Base-by-base conservation (phyloP, 345 rosid species). In the Salix caprea region DNA sequence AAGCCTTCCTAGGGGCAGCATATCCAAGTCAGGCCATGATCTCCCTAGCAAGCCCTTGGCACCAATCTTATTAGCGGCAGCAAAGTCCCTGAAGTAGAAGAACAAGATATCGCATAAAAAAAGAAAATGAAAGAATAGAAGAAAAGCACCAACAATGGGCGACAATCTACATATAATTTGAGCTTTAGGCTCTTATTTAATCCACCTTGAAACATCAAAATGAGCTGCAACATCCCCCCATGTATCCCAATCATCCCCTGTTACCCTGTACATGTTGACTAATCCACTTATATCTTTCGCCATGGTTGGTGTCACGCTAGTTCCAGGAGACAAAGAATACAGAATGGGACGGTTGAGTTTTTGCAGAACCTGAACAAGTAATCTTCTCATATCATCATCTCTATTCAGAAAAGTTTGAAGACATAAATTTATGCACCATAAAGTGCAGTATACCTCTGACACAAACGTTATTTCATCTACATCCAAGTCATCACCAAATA, bases 211-310 rank as follows among this genome's bases (percentile, higher is more conserved):
- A 82, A 95, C 86, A 78, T 89, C 86, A 77, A 95, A 95, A 89
- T 95, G 99, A 71, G 92, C 36, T 34, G 81, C 86, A 10, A 93
- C 91, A 60, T 95, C 99, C 74, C 78, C 82, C 99, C 99, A 95
- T 37, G 85, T 79, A 77, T 95, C 99, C 99, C 99, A 95, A 70
- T 95, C 97, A 85, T 95, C 99, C n/a, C 86, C 94, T 11, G 97
- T 90, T 75, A 95, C 77, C 81, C 97, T 87, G 82, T 92, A 95
- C 97, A 91, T 89, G 88, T 89, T 93, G 69, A 86, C 93, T 40
- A 90, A 76, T 48, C 83, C 87, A 77, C 89, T 83, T 48, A 91
- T 85, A 71, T 85, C 88, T 86, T 89, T 88, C 67, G 99, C 97
- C 97, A 89, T 83, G 42, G 84, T 74, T 78, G 99, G 97, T 28